Percentiles rank a stretch among this genome's conserved stretches.
These are phyloP conservation scores for Yamadazyma ubonensis DNA, from an alignment of 805 yeast species.

Conservation along the genomic window DNA sequence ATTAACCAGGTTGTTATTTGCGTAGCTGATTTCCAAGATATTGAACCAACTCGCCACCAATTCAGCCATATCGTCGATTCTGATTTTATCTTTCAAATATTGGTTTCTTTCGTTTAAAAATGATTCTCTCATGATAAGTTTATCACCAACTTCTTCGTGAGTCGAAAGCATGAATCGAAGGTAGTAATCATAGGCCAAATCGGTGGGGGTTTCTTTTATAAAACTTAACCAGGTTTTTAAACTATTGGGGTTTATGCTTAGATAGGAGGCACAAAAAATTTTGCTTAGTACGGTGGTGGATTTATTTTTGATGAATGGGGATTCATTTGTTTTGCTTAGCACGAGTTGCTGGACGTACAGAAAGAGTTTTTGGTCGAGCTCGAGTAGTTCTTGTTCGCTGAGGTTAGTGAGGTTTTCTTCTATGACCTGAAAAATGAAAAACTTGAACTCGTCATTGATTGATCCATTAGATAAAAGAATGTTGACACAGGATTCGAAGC, in stretches of 20 bases:
- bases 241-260: constrained; percentile 31
- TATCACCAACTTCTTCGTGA: constrained; percentile 93
- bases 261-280: constrained; percentile 36
- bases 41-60: constrained; percentile 69
- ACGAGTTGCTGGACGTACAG: constrained; percentile 13
- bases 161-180: constrained; percentile 69
- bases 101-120: constrained; percentile 64
- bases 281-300: constrained; percentile 33
- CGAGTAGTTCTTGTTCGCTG: constrained; percentile 43
- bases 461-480: constrained; percentile 29
- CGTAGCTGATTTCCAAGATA: constrained; percentile 37
- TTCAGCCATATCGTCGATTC: constrained; percentile 69
- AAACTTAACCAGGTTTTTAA: constrained; percentile 29
- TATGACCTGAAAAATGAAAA: constrained; percentile 69
- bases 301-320: constrained; percentile 36
- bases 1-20: constrained; percentile 36
- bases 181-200: constrained; percentile 64
- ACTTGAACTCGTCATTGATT: constrained; percentile 55
- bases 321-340: constrained; percentile 31
- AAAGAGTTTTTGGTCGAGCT: constrained; percentile 50
- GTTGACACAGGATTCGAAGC: constrained; percentile 55
- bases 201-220: constrained; percentile 18
- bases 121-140: constrained; percentile 69
- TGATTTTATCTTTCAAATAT: constrained; percentile 74
- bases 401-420: constrained; percentile 53